These are phyloP conservation scores for Gossypium anomalum DNA, from an alignment of 345 rosid genomes.

Conservation along the genomic window DNA sequence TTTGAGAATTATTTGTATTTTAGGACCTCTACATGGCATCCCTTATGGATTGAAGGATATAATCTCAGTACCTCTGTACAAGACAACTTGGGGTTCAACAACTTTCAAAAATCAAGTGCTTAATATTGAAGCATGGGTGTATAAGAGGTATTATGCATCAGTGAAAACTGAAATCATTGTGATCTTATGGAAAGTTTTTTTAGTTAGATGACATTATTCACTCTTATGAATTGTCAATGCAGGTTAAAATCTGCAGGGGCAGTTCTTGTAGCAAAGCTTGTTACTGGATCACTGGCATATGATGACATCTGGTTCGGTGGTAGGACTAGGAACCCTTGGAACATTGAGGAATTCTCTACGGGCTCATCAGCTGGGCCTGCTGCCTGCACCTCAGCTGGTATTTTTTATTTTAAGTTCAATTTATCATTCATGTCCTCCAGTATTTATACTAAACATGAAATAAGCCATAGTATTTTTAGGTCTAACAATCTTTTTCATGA, in stretches of 20 bases:
- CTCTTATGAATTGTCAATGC: conserved; percentile 6
- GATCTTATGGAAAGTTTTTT: not conserved
- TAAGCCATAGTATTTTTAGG: not conserved
- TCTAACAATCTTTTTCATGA: not conserved
- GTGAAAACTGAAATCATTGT: not conserved
- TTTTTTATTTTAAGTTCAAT: not conserved
- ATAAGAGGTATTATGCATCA: conserved; percentile 50
- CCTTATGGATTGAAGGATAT: conserved; percentile 91
- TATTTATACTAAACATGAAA: not conserved
- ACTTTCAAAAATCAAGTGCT: conserved; percentile 71
- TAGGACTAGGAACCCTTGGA: conserved; percentile 90
- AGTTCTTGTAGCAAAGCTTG: conserved; percentile 88
- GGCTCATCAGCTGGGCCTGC: conserved; percentile 76
- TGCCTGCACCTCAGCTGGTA: conserved; percentile 30
- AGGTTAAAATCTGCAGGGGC: conserved; percentile 73
- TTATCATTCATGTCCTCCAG: not conserved
- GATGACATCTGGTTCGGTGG: conserved; percentile 95
- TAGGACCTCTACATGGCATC: conserved; percentile 93
- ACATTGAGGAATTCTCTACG: conserved; percentile 80
- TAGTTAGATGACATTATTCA: not conserved
- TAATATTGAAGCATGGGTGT: conserved; percentile 80
- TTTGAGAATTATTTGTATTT: not conserved
- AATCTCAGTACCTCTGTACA: conserved; percentile 66
- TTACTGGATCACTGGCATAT: conserved; percentile 71
- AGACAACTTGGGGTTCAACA: conserved; percentile 85